A percentile compares a stretch with the other conserved stretches of the same genome.
phyloP scores from a whole-genome alignment of 352 stramenopile genomes.

The Phytophthora pistaciae region DNA sequence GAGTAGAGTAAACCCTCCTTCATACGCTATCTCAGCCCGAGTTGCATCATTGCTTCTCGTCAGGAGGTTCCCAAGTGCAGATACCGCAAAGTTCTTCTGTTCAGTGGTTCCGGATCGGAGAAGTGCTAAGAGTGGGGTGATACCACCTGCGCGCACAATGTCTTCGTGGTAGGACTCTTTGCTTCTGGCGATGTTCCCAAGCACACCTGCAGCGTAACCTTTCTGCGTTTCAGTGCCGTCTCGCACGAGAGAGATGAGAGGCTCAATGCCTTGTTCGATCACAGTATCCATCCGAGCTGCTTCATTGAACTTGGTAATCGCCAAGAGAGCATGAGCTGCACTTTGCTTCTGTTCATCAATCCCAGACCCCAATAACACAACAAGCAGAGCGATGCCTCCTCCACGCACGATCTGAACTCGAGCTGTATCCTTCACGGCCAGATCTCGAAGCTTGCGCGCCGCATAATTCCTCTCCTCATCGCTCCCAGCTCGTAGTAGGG shows the following conservation, averaged over 20 bases:
- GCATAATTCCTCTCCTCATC: not conserved
- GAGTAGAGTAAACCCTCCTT: not conserved
- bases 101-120: not conserved
- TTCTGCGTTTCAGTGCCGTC: not conserved
- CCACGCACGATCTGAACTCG: not conserved
- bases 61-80: slow-evolving; percentile 1
- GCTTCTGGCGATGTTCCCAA: not conserved
- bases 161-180: not conserved
- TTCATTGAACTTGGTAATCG: not conserved
- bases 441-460: not conserved
- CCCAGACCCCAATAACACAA: not conserved
- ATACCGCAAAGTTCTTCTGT: not conserved
- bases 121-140: not conserved
- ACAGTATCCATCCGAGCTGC: not conserved
- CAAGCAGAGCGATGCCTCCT: not conserved
- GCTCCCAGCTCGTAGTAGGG: not conserved
- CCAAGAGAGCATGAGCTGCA: not conserved
- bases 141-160: not conserved
- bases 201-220: not conserved
- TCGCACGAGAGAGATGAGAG: not conserved
- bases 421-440: not conserved
- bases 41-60: not conserved
- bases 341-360: not conserved
- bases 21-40: not conserved
- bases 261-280: not conserved